phyloP scores from a whole-genome alignment of 129 eudicot species.

The Ambrosia artemisiifolia region DNA sequence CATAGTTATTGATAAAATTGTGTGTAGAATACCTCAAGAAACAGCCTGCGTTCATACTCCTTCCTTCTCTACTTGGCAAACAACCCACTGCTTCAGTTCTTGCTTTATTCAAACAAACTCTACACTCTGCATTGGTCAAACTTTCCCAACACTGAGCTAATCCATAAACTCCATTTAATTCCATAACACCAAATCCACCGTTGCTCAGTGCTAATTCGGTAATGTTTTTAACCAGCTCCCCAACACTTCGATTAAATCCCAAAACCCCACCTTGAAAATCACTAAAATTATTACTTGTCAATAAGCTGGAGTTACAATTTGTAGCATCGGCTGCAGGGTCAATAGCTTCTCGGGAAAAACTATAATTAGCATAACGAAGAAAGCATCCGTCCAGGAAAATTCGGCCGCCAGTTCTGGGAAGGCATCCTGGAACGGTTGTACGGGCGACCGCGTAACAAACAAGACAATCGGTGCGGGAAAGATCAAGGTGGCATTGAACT shows the following conservation, averaged over 20 bases:
- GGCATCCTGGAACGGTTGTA: constrained; percentile 61
- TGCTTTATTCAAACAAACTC: constrained; percentile 52
- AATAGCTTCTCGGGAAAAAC: constrained; percentile 38
- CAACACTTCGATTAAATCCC: constrained; percentile 26
- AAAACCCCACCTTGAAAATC: constrained; percentile 4
- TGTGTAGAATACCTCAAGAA: constrained; percentile 66
- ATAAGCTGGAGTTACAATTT: constrained; percentile 40
- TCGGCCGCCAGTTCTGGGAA: constrained; percentile 47
- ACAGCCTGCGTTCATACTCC: constrained; percentile 64
- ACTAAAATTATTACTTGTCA: neutral
- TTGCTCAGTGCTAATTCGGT: constrained; percentile 30
- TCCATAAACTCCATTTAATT: constrained; percentile 50
- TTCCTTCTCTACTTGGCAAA: constrained; percentile 32
- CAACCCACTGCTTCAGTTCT: constrained; percentile 30
- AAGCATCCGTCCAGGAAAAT: constrained; percentile 65
- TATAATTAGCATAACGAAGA: constrained; percentile 49
- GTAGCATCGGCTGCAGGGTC: constrained; percentile 30
- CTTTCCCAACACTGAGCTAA: constrained; percentile 84
- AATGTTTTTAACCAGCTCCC: constrained; percentile 41
- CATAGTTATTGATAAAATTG: constrained; percentile 48
- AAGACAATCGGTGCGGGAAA: constrained; percentile 56
- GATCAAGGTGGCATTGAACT: constrained; percentile 56
- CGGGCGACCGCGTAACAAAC: constrained; percentile 79
- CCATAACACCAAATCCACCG: constrained; percentile 51
- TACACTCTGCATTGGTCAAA: constrained; percentile 45